These are phyloP conservation scores for Amauroascus verrucosus DNA, from an alignment of 2,329 filamentous ascomycete species.

Conservation along the genomic window DNA sequence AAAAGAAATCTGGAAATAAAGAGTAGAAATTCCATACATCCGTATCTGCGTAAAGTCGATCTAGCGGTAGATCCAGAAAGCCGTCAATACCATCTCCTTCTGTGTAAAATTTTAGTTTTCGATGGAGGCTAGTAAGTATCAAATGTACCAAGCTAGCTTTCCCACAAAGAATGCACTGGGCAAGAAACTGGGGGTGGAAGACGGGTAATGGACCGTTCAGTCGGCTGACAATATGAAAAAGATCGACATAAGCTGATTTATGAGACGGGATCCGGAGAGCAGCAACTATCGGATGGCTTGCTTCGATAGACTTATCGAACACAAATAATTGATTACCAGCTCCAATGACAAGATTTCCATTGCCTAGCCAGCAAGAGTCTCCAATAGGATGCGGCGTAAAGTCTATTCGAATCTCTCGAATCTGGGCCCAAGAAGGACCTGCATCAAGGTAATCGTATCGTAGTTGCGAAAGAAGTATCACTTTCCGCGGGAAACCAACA, in stretches of 20 bases:
- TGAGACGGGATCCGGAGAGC: slow-evolving; percentile 42
- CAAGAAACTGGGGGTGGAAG: slow-evolving; percentile 85
- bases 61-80: slow-evolving; percentile 53
- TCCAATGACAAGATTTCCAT: slow-evolving; percentile 76
- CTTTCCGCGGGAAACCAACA: slow-evolving; percentile 81
- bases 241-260: slow-evolving; percentile 47
- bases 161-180: slow-evolving; percentile 73
- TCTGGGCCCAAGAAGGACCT: slow-evolving; percentile 77
- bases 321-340: slow-evolving; percentile 86
- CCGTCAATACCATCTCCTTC: slow-evolving; percentile 72
- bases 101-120: slow-evolving; percentile 69
- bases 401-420: slow-evolving; percentile 72
- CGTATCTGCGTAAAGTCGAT: slow-evolving; percentile 39
- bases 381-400: slow-evolving; percentile 83
- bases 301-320: slow-evolving; percentile 63
- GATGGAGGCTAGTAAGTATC: slow-evolving; percentile 61
- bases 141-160: slow-evolving; percentile 61
- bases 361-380: slow-evolving; percentile 81
- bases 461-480: slow-evolving; percentile 73
- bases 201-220: slow-evolving; percentile 80
- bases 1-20: not conserved
- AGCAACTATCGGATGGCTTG: slow-evolving; percentile 50
- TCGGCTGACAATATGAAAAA: slow-evolving; percentile 72
- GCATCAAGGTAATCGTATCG: slow-evolving; percentile 86
- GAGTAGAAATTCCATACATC: slow-evolving; percentile 30